phyloP scores from a whole-genome alignment of 2,329 filamentous ascomycete genomes.

The Rutstroemia sydowiana region DNA sequence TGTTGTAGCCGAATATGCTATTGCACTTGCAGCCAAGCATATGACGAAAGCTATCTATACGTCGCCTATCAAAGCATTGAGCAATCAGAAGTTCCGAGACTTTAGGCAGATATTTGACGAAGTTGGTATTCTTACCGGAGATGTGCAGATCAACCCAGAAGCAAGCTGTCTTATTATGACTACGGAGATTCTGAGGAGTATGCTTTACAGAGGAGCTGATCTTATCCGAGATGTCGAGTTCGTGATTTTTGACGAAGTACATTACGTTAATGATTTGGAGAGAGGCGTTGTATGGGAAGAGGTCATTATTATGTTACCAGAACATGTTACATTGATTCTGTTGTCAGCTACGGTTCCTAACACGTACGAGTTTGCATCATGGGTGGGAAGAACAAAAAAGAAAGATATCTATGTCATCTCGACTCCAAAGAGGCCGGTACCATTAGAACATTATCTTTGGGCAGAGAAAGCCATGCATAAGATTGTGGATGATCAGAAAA shows the following conservation, averaged over 20 bases:
- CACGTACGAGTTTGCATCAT: constrained; percentile 94
- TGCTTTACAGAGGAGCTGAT: constrained; percentile 95
- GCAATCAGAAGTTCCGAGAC: constrained; percentile 97
- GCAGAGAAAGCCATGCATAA: constrained; percentile 87
- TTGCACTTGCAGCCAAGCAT: constrained; percentile 90
- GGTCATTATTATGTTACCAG: constrained; percentile 98
- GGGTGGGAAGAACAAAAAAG: constrained; percentile 96
- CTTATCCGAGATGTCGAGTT: constrained; percentile 96
- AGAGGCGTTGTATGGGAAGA: constrained; percentile 98
- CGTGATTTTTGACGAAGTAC: constrained; percentile 97
- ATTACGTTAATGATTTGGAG: constrained; percentile 96
- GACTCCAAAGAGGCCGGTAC: constrained; percentile 88
- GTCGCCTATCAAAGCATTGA: constrained; percentile 94
- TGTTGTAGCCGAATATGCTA: constrained; percentile 95
- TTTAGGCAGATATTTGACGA: constrained; percentile 88
- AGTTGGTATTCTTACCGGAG: constrained; percentile 92
- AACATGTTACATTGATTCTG: constrained; percentile 91
- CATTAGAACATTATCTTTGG: constrained; percentile 94
- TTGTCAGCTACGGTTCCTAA: constrained; percentile 96
- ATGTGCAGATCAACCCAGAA: constrained; percentile 96
- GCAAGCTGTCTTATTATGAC: constrained; percentile 99
- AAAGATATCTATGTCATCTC: constrained; percentile 99
- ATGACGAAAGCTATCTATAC: constrained; percentile 99
- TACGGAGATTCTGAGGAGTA: constrained; percentile 93
- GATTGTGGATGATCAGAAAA: constrained; percentile 89